Evolutionary conservation across 306 rosid species (phyloP), one percentile per base, ranked within the genome.

Genomic region (Astragalus membranaceus): DNA sequence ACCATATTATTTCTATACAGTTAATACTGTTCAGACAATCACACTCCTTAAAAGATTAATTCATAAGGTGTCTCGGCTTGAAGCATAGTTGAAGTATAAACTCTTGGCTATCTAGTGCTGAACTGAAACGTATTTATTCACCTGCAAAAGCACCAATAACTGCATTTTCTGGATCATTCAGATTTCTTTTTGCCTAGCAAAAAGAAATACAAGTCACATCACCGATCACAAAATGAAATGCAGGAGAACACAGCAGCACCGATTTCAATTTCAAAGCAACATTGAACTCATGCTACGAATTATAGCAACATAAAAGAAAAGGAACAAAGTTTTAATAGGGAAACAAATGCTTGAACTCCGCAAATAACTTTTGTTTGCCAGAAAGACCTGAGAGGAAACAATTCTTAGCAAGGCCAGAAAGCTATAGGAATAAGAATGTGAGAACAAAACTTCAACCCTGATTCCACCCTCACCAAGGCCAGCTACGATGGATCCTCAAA

Each of bases 131-230:
- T 36, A 63, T 12, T 32, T 69, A 42, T 49, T 76, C 83, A 93
- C 98, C 98, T 59, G 98, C 90, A 84, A 93, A 93, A 81, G 98
- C 97, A 59, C 98, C 97, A 64, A 93, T 86, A 51, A 93, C 15
- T 20, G 98, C 98, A 83, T 90, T 93, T 76, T 93, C 98, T 3
- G 98, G 92, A 80, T 87, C 94, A 23, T 87, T 87, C 71, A 90
- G 79, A 66, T 93, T 88, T 83, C 96, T 81, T 73, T 76, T 79
- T 30, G 94, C 97, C 98, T 90, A 81, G 50, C 71, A 77, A 81
- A 71, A 61, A 15, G 69, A 37, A 77, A 71, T 66, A 70, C 14
- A 72, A 69, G 58, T 61, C 43, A 69, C 64, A 55, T 77, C 55
- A 52, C 43, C 67, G 55, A 68, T 30, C 52, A 48, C 46, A 44